These are phyloP conservation scores for Phlebiopsis gigantea DNA, from an alignment of 768 basidiomycete genomes.

Conservation along the genomic window DNA sequence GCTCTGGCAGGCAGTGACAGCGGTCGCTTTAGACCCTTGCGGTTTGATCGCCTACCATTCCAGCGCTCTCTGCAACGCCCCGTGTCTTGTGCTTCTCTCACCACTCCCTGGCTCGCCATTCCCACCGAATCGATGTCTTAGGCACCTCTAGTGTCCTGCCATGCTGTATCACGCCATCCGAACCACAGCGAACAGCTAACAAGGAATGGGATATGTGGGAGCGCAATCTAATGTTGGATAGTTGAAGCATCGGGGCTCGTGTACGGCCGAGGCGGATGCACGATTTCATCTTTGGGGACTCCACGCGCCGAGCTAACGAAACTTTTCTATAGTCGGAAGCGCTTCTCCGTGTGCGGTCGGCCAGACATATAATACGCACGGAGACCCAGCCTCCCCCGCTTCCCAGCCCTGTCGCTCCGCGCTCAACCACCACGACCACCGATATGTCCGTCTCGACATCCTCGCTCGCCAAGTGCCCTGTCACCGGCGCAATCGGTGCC, in stretches of 20 bases:
- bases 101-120: not conserved
- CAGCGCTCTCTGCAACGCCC: not conserved
- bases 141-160: not conserved
- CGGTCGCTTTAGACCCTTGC: not conserved
- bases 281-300: not conserved
- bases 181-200: too few relatives aligned
- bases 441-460: not conserved
- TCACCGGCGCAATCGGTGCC: not conserved
- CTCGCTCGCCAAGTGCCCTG: constrained; percentile 1
- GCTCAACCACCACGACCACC: too few relatives aligned
- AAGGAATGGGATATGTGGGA: not conserved
- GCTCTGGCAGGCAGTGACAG: not conserved
- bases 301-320: not conserved
- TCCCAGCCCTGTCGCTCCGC: not conserved
- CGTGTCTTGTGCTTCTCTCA: not conserved
- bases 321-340: not conserved
- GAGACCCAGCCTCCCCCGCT: not conserved
- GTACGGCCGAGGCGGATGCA: not conserved
- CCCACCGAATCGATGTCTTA: not conserved
- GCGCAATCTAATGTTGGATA: not conserved
- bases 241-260: not conserved
- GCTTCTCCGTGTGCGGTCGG: not conserved
- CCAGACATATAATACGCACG: not conserved
- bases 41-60: not conserved
- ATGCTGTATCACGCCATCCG: not conserved